Percentiles rank a stretch among this genome's conserved stretches.
Conservation (phyloP, 164 flowering plant species). For the Sedum album region DNA sequence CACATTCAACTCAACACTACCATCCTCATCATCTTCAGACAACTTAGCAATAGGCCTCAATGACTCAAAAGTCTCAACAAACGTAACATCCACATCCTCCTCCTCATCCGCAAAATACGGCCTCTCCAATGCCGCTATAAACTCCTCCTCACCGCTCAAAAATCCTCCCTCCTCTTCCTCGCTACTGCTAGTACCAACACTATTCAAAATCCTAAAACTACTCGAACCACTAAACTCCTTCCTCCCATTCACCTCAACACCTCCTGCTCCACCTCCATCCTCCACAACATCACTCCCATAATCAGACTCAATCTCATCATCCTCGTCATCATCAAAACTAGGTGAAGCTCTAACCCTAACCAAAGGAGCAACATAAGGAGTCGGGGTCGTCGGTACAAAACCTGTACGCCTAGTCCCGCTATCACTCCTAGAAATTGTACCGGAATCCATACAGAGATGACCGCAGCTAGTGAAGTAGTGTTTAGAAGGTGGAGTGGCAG, state of each 20-base stretch:
- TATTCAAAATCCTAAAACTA: slow-evolving; percentile 12
- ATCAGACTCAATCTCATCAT: not conserved
- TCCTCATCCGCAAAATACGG: slow-evolving; percentile 21
- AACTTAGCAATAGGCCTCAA: slow-evolving; percentile 26
- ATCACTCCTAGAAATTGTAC: not conserved
- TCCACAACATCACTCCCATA: not conserved
- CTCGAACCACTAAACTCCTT: not conserved
- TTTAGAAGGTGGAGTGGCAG: not conserved
- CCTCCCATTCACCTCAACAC: not conserved
- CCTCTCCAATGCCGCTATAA: slow-evolving; percentile 44
- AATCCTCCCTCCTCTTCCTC: slow-evolving; percentile 21
- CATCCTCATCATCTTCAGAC: slow-evolving; percentile 28
- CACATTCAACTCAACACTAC: not conserved
- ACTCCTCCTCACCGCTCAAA: slow-evolving; percentile 52
- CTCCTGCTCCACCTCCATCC: not conserved
- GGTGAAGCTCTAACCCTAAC: not conserved
- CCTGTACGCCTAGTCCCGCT: not conserved
- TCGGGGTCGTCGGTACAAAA: not conserved
- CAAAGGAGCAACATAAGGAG: not conserved
- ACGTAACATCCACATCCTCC: slow-evolving; percentile 11
- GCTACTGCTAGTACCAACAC: slow-evolving; percentile 11
- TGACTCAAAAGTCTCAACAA: slow-evolving; percentile 8
- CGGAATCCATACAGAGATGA: not conserved
- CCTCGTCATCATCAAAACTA: not conserved
- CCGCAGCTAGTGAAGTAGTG: not conserved